A percentile compares a stretch with the other conserved stretches of the same genome.
Evolutionary conservation across 371 early-diverging fungal genomes (phyloP).

Genomic region (Coemansia sp.): DNA sequence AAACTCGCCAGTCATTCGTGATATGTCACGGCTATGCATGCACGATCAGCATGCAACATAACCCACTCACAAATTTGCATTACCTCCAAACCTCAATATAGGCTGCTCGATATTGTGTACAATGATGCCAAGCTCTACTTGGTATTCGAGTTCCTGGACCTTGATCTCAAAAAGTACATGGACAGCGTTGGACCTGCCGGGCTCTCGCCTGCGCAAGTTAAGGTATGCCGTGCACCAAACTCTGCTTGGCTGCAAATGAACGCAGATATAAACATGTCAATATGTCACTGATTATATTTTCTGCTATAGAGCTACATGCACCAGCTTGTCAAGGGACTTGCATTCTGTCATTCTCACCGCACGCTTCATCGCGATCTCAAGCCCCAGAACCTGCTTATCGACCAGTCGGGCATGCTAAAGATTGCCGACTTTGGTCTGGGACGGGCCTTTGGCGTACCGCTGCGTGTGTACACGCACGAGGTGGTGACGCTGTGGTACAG

Average conservation of each 20-base stretch:
- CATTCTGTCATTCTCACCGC: constrained; percentile 83
- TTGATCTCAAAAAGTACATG: constrained; percentile 95
- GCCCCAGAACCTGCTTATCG: constrained; percentile 92
- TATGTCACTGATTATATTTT: neutral
- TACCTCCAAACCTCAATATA: constrained; percentile 33
- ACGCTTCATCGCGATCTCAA: constrained; percentile 92
- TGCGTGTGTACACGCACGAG: constrained; percentile 92
- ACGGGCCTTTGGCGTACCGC: constrained; percentile 82
- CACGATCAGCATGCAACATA: neutral
- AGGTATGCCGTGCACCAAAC: constrained; percentile 53
- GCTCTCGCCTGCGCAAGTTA: constrained; percentile 64
- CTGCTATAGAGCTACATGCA: constrained; percentile 80
- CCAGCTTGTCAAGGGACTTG: constrained; percentile 80
- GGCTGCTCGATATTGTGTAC: constrained; percentile 90
- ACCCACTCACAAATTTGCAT: neutral
- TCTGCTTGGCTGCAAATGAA: neutral
- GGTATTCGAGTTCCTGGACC: constrained; percentile 95
- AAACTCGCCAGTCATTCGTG: neutral
- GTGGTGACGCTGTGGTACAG: constrained; percentile 98
- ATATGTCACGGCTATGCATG: neutral
- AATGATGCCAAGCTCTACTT: constrained; percentile 87
- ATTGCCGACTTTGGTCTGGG: constrained; percentile 97
- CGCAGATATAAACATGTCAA: neutral
- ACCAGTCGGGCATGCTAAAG: constrained; percentile 79
- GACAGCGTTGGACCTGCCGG: constrained; percentile 64